Conservation (phyloP, 768 basidiomycete genomes). For the Amanita phalloides region DNA sequence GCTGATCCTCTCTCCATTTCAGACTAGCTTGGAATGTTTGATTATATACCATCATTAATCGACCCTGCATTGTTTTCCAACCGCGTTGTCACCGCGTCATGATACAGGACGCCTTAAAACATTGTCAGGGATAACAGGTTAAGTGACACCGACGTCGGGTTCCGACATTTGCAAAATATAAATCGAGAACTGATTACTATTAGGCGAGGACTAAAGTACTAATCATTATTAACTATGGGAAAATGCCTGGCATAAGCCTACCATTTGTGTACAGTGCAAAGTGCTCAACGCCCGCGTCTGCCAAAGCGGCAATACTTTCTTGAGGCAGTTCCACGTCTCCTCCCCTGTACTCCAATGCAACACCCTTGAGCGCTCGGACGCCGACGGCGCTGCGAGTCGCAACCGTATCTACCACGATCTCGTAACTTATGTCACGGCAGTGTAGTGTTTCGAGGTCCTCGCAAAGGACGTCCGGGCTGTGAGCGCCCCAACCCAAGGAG, state of each 20-base stretch:
- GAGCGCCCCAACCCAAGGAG: background rate
- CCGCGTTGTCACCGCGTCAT: too few relatives aligned
- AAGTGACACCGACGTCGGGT: too few relatives aligned
- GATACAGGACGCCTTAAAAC: too few relatives aligned
- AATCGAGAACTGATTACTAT: too few relatives aligned
- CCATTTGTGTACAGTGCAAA: background rate
- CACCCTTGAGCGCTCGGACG: slow-evolving; percentile 8
- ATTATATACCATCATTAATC: too few relatives aligned
- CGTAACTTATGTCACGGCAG: background rate
- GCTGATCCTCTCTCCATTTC: too few relatives aligned
- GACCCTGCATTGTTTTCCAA: too few relatives aligned
- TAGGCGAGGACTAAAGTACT: too few relatives aligned
- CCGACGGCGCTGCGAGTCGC: background rate
- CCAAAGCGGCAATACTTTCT: slow-evolving; percentile 14
- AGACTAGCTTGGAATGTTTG: too few relatives aligned
- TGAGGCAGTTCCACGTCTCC: slow-evolving; percentile 35
- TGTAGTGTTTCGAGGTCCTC: background rate
- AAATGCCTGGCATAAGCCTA: background rate
- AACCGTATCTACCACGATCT: background rate
- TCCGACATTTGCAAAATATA: too few relatives aligned
- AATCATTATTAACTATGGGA: background rate
- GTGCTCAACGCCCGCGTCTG: background rate
- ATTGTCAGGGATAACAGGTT: too few relatives aligned
- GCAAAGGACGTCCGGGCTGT: background rate
- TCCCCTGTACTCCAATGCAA: slow-evolving; percentile 36